These are phyloP conservation scores for Aureobasidium pullulans DNA, from an alignment of 2,329 filamentous ascomycete genomes.

Conservation along the genomic window DNA sequence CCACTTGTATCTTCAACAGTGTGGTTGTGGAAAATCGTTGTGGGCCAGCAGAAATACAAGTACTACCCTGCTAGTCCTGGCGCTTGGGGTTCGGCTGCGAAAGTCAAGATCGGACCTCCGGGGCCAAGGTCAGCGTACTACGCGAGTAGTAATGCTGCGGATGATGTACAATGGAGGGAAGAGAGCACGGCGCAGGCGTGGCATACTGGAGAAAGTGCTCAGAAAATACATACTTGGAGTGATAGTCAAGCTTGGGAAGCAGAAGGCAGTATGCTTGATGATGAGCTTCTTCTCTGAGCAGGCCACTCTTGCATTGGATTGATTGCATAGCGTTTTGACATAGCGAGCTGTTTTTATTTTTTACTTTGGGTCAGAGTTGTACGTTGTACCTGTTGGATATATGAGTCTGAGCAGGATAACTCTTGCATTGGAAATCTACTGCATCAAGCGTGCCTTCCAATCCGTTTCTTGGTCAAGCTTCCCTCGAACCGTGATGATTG, in stretches of 20 bases:
- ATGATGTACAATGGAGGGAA: background rate
- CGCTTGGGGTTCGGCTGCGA: constrained; percentile 1
- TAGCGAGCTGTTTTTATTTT: background rate
- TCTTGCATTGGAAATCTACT: too few species aligned
- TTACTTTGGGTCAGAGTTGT: background rate
- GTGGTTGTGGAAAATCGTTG: background rate
- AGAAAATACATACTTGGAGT: background rate
- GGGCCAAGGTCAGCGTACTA: background rate
- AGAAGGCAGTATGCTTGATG: constrained; percentile 13
- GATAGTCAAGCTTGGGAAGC: background rate
- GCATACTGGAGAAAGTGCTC: background rate
- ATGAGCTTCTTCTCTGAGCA: constrained; percentile 7
- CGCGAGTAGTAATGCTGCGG: background rate
- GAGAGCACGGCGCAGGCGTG: background rate
- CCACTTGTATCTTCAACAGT: constrained; percentile 18
- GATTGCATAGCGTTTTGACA: background rate
- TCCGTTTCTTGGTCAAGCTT: too few species aligned
- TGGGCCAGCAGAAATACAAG: background rate
- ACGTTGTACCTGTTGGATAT: background rate
- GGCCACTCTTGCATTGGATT: background rate
- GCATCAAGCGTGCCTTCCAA: too few species aligned
- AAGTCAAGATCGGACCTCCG: constrained; percentile 3
- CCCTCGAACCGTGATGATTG: too few species aligned
- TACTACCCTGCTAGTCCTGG: background rate
- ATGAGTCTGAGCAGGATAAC: too few species aligned